Evolutionary conservation across 2,329 filamentous ascomycete genomes (phyloP), one percentile per base, ranked within the genome.

Genomic region (Ophiocordyceps sinensis): DNA sequence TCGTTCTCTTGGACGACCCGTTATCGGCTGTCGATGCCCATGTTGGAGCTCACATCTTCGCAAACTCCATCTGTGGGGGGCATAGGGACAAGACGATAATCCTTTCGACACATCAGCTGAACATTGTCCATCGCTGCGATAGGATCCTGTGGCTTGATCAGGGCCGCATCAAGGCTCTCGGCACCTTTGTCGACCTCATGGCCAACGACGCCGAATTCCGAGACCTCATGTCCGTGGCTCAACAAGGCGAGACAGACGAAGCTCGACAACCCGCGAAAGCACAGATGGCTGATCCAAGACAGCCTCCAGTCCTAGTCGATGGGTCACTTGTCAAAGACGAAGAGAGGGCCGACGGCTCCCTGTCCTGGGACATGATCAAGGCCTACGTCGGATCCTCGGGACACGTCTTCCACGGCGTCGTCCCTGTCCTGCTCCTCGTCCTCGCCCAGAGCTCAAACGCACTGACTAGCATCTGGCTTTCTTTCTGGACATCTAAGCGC

Each of bases 61-160:
- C 96, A 59, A 81, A 94, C 45, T 91, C 89, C 34, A 95, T 98
- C 41, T 78, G 86, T 43, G 89, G 89, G 8, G 69, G 96, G 10
- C 68, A 96, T 41, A 85, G 83, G 52, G 75, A 89, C 61, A 95
- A 95, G 61, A 91, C 85, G 53, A 75, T 89, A 17, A 82, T 96
- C 29, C 69, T 98, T 28, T 91, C 89, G 1, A 98, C 91, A 0
- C 91, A 98, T 60, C 89, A 96, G 58, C 75, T 96, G 13, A 91
- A 93, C 68, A 88, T 96, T 6, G 73, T 96, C 6, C 87, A 75
- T 55, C 80, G 87, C 29, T 95, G 87, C 52, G 89, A 96, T 56
- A 75, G 89, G 28, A 88, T 96, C 47, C 77, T 96, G 38, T 88
- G 87, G 77, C 88, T 98, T 76, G 84, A 94, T 42, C 77, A 79